phyloP scores from a whole-genome alignment of 352 stramenopile species.

The Globisporangium acanthophoron region DNA sequence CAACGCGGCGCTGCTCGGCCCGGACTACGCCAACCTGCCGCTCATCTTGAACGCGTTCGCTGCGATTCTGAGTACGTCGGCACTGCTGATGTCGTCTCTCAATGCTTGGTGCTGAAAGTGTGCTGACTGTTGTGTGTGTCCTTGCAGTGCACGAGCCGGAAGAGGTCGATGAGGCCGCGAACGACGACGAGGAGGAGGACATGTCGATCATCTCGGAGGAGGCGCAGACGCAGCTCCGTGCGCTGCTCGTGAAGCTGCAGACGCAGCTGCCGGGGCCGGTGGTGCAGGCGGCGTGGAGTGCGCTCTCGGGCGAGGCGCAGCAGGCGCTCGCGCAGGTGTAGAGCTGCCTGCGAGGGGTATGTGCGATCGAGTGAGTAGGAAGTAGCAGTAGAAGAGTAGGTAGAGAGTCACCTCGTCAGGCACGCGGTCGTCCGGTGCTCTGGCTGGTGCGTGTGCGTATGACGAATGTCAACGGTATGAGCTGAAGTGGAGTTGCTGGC shows the following conservation, averaged over 20 bases:
- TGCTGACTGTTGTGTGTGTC: conserved; percentile 11
- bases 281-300: conserved; percentile 63
- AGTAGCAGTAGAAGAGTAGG: conserved; percentile 1
- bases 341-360: conserved; percentile 2
- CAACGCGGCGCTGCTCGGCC: conserved; percentile 60
- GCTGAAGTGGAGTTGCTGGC: not conserved
- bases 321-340: conserved; percentile 61
- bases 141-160: conserved; percentile 53
- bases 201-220: conserved; percentile 65
- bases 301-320: conserved; percentile 67
- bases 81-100: not conserved
- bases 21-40: conserved; percentile 56
- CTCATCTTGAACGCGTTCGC: conserved; percentile 75
- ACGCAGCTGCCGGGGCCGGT: conserved; percentile 49
- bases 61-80: conserved; percentile 58
- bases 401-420: not conserved
- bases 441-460: not conserved
- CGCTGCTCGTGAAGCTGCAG: conserved; percentile 62
- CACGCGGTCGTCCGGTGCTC: too few species aligned
- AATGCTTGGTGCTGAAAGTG: conserved; percentile 6
- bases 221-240: conserved; percentile 47
- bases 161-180: conserved; percentile 44
- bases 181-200: conserved; percentile 63
- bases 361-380: not conserved
- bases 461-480: not conserved